Evolutionary conservation across 305 asterid species (phyloP).

Genomic region (Fraxinus greggii): DNA sequence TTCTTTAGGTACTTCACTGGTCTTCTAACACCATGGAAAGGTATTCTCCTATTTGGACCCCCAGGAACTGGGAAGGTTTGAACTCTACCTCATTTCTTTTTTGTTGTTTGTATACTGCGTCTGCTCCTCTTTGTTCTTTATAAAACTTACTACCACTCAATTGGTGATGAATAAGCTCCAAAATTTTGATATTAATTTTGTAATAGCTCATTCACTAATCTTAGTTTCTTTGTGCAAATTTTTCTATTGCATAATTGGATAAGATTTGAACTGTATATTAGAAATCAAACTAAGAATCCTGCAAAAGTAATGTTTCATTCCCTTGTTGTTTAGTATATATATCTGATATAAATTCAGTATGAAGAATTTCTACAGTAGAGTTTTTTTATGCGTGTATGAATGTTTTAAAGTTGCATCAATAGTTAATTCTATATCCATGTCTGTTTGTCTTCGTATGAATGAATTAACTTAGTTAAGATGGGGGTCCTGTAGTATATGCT

Average conservation of each 20-base stretch:
- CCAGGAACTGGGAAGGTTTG: conserved; percentile 99
- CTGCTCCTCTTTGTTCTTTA: not conserved
- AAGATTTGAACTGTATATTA: not conserved
- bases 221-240: conserved; percentile 5
- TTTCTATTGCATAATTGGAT: conserved; percentile 6
- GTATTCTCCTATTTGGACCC: conserved; percentile 96
- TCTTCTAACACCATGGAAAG: conserved; percentile 98
- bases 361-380: not conserved
- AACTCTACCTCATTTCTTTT: not conserved
- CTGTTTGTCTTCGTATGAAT: not conserved
- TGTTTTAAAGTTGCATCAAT: not conserved
- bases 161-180: not conserved
- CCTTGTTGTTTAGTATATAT: not conserved
- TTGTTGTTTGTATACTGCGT: not conserved
- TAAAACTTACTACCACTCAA: not conserved
- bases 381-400: not conserved
- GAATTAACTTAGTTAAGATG: not conserved
- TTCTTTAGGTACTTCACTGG: conserved; percentile 86
- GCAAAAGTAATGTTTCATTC: not conserved
- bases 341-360: not conserved
- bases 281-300: conserved; percentile 9
- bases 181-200: not conserved
- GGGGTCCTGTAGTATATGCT: not conserved
- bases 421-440: not conserved
- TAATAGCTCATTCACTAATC: conserved; percentile 8